Base-by-base conservation (phyloP, 768 basidiomycete species). In the Lactarius vividus region DNA sequence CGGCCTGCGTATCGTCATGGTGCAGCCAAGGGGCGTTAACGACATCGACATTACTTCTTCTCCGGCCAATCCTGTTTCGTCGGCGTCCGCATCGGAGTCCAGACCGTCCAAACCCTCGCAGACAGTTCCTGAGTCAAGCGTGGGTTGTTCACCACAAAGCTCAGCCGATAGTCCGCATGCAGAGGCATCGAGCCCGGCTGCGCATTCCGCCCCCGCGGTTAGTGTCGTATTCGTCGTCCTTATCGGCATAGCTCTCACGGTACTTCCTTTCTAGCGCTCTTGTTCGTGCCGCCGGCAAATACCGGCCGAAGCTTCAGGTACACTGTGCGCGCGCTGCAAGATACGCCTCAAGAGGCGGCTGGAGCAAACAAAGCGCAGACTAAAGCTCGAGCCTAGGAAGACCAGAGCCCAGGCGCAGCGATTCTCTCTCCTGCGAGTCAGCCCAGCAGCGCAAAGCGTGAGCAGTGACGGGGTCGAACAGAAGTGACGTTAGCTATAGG, bases 251-350 rank as follows among this genome's bases (percentile, higher is more conserved):
- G 18, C 18, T 29, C 46, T 62, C 5, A 61, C 20, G 3, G 11
- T 16, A 5, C 35, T 52, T 55, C 28, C 18, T 11, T 46, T 59
- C 26, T 61, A 74, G 74, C 68, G 65, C 0, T 44, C 37, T 8
- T 77, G 76, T 54, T 66, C 72, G 7, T 84, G 83, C 69, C 74
- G 67, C 58, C 80, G 83, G 2, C 61, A 67, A 11, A 64, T 84
- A 3, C 68, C 77, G 7, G 29, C 59, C 7, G 70, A 70, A 29
- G 40, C 69, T 9, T 16, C 57, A 0, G 77, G 78, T 26, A 72
- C 74, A 7, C 64, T 83, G 40, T 85, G 83, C 65, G 78, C 78
- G 16, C 79, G 77, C 53, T 84, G 84, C 69, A 77, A 76, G 66
- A 52, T 72, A 33, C 76, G 78, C 44, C 74, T 84, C 62, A 84